These are phyloP conservation scores for Mollisia scopiformis DNA, from an alignment of 2,329 filamentous ascomycete species.

Conservation along the genomic window DNA sequence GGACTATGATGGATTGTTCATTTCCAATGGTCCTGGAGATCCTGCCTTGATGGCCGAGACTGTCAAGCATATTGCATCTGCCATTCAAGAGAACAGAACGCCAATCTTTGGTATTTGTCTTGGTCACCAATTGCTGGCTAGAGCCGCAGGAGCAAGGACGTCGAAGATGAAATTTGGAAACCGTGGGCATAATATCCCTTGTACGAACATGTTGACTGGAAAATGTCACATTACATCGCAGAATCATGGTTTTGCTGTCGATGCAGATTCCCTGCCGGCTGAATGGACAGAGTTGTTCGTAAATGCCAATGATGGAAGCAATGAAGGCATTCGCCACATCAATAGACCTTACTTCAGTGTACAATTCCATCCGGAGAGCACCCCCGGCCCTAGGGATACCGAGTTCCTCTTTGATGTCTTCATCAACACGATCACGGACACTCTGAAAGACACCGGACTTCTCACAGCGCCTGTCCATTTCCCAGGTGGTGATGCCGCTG, in stretches of 20 bases:
- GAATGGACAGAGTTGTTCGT: slow-evolving; percentile 95
- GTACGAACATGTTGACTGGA: slow-evolving; percentile 92
- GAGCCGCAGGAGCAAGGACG: slow-evolving; percentile 83
- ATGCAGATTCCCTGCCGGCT: slow-evolving; percentile 71
- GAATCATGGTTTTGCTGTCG: slow-evolving; percentile 96
- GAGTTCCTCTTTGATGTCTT: slow-evolving; percentile 98
- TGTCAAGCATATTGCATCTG: slow-evolving; percentile 75
- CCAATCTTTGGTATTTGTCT: slow-evolving; percentile 97
- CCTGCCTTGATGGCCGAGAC: slow-evolving; percentile 83
- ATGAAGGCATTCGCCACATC: slow-evolving; percentile 92
- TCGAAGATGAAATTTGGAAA: slow-evolving; percentile 99
- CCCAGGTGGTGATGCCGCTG: slow-evolving; percentile 79
- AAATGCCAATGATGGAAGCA: slow-evolving; percentile 97
- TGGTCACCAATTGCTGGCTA: slow-evolving; percentile 89
- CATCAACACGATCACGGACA: slow-evolving; percentile 78
- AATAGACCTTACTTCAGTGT: slow-evolving; percentile 94
- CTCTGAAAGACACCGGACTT: slow-evolving; percentile 66
- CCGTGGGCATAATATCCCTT: slow-evolving; percentile 97
- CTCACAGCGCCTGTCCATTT: slow-evolving; percentile 79
- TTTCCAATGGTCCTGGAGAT: slow-evolving; percentile 97
- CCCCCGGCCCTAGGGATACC: slow-evolving; percentile 91
- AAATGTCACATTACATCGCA: slow-evolving; percentile 99
- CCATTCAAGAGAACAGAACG: slow-evolving; percentile 77
- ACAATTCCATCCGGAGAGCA: slow-evolving; percentile 99
- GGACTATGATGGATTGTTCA: slow-evolving; percentile 94